Conservation (phyloP, 768 basidiomycete species). For the Dendrothele bispora region DNA sequence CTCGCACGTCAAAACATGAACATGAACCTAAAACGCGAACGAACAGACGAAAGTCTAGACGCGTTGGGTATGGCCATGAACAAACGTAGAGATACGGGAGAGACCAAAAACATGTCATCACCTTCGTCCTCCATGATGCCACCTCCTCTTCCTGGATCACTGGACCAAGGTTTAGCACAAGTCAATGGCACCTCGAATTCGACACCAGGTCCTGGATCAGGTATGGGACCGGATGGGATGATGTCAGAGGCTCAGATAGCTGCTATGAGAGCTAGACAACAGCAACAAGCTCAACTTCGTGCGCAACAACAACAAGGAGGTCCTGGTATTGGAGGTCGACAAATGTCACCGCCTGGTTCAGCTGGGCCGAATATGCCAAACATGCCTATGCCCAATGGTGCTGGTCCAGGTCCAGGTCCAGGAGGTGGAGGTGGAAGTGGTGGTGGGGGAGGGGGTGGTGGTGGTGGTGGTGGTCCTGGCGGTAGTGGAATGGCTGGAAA, state of each 20-base stretch:
- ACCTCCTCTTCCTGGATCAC: constrained; percentile 26
- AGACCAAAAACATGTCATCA: constrained; percentile 41
- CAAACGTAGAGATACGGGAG: constrained; percentile 74
- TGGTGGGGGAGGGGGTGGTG: background rate
- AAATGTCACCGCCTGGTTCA: constrained; percentile 42
- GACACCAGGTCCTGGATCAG: background rate
- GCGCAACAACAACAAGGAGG: constrained; percentile 9
- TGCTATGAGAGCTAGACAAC: constrained; percentile 1
- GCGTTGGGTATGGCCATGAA: constrained; percentile 36
- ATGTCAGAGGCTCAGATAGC: constrained; percentile 7
- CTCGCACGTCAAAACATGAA: constrained; percentile 17
- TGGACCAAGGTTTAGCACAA: background rate
- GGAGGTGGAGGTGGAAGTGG: background rate
- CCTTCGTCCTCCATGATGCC: constrained; percentile 36
- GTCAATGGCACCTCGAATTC: constrained; percentile 1
- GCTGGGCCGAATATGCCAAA: constrained; percentile 1
- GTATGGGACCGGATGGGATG: background rate
- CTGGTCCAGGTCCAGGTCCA: background rate
- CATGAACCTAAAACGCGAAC: constrained; percentile 57
- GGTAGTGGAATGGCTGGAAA: constrained; percentile 11
- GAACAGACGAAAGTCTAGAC: constrained; percentile 50
- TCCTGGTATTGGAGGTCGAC: constrained; percentile 19
- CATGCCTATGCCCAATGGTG: background rate
- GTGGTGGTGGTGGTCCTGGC: constrained; percentile 8
- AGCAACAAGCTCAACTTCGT: background rate